Conservation (phyloP, 345 rosid genomes). For the Psidium friedrichsthalianum region DNA sequence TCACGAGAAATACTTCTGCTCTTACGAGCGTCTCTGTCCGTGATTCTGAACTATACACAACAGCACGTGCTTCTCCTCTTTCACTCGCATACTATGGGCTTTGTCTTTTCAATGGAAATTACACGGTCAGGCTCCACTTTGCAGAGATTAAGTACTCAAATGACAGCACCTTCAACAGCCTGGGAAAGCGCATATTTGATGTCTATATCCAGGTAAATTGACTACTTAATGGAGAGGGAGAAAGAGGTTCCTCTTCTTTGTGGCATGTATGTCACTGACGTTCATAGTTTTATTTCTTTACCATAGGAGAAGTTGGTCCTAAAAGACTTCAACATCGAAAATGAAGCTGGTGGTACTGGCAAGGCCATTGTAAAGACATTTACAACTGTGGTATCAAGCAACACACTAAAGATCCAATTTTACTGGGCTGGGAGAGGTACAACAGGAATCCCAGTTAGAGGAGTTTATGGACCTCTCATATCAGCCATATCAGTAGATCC, state of each 20-base stretch:
- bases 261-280: neutral
- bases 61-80: slow-evolving; percentile 65
- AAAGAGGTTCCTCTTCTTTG: neutral
- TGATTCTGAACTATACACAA: slow-evolving; percentile 31
- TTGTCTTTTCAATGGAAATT: slow-evolving; percentile 65
- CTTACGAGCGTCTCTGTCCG: slow-evolving; percentile 30
- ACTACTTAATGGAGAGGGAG: neutral
- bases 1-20: slow-evolving; percentile 34
- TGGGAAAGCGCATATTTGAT: slow-evolving; percentile 69
- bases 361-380: slow-evolving; percentile 30
- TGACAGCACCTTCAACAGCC: slow-evolving; percentile 38
- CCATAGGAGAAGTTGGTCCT: slow-evolving; percentile 39
- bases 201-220: slow-evolving; percentile 60
- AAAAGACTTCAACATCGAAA: slow-evolving; percentile 48
- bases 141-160: slow-evolving; percentile 64
- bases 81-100: slow-evolving; percentile 79
- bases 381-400: slow-evolving; percentile 11
- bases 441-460: slow-evolving; percentile 54
- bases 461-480: slow-evolving; percentile 64
- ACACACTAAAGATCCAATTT: slow-evolving; percentile 51
- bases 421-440: slow-evolving; percentile 82
- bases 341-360: slow-evolving; percentile 49
- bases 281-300: neutral
- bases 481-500: slow-evolving; percentile 67
- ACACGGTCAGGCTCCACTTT: slow-evolving; percentile 74